Evolutionary conservation across 371 early-diverging fungal species (phyloP).

Genomic region (Mucor circinelloides): DNA sequence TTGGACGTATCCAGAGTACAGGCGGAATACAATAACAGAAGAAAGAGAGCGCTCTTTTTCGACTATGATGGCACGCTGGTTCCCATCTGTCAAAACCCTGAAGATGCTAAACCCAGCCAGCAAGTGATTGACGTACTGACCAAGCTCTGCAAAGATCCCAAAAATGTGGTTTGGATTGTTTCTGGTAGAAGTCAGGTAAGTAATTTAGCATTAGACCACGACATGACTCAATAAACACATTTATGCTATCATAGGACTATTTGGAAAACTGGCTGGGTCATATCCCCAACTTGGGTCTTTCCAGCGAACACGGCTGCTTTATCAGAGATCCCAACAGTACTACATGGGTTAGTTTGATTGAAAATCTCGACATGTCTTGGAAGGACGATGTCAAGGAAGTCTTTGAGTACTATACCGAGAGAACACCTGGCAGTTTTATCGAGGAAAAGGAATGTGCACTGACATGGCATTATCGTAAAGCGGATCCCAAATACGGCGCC

Average conservation of each 20-base stretch:
- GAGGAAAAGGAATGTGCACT: slow-evolving; percentile 78
- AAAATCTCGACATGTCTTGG: slow-evolving; percentile 80
- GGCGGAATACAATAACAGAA: slow-evolving; percentile 52
- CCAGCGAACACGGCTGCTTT: slow-evolving; percentile 70
- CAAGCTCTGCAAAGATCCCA: slow-evolving; percentile 66
- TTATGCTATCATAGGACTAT: slow-evolving; percentile 51
- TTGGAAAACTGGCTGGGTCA: slow-evolving; percentile 83
- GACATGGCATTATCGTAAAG: slow-evolving; percentile 88
- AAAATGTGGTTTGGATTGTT: slow-evolving; percentile 89
- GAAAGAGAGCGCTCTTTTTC: slow-evolving; percentile 76
- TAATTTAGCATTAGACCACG: slow-evolving; percentile 38
- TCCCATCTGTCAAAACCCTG: slow-evolving; percentile 70
- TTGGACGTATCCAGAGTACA: slow-evolving; percentile 56
- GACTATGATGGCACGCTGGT: slow-evolving; percentile 87
- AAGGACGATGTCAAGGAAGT: slow-evolving; percentile 77
- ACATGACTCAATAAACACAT: background rate
- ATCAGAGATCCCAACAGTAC: slow-evolving; percentile 50
- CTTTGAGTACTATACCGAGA: slow-evolving; percentile 83
- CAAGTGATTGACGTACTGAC: slow-evolving; percentile 63
- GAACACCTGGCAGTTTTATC: slow-evolving; percentile 79
- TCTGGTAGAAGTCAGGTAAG: slow-evolving; percentile 87
- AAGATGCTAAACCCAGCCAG: slow-evolving; percentile 69
- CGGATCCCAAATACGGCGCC: slow-evolving; percentile 71
- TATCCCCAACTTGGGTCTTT: slow-evolving; percentile 76
- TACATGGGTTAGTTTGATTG: slow-evolving; percentile 73